Evolutionary conservation across 305 asterid species (phyloP), one percentile per base, ranked within the genome.

Genomic region (Lippia alba): DNA sequence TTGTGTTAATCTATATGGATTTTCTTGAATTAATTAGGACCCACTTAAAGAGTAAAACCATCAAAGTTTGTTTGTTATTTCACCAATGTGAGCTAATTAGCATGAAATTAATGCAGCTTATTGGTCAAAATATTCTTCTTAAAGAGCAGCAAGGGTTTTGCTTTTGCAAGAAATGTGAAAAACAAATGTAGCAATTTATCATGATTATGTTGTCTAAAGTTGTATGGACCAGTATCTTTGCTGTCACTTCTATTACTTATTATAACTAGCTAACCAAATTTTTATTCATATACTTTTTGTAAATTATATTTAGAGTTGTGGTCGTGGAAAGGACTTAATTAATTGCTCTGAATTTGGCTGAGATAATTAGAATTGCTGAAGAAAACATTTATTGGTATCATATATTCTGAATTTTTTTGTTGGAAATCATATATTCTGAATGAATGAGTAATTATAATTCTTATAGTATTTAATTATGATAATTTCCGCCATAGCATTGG

Each of bases 401-500:
- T 15, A 39, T 60, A 20, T 18, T 36, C 4, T 1, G 34, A 19
- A 34, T 34, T n/a, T n/a, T n/a, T n/a, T n/a, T n/a, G n/a, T n/a
- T n/a, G n/a, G n/a, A n/a, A n/a, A 20, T 6, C 16, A 16, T 15
- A 39, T 60, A 20, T 18, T 24, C 17, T 61, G 30, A 55, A 55
- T 55, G 60, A 55, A 55, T 19, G 20, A 55, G 11, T 55, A 55
- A 20, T 19, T 55, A 10, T 55, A 19, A 5, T 8, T 45, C 17
- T 20, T 62, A 39, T 0, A 44, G n/a, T 45, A 12, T 15, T 41
- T 8, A 50, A 59, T 56, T 50, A 30, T 24, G 9, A 55, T 20
- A 15, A 11, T 45, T 33, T 46, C 71, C 66, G 44, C 67, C 34
- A 8, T 8, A 12, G 66, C 57, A 68, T 44, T 56, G 56, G 57